These are phyloP conservation scores for Vaccinium macrocarpon DNA, from an alignment of 148 eudicot genomes.

Conservation along the genomic window DNA sequence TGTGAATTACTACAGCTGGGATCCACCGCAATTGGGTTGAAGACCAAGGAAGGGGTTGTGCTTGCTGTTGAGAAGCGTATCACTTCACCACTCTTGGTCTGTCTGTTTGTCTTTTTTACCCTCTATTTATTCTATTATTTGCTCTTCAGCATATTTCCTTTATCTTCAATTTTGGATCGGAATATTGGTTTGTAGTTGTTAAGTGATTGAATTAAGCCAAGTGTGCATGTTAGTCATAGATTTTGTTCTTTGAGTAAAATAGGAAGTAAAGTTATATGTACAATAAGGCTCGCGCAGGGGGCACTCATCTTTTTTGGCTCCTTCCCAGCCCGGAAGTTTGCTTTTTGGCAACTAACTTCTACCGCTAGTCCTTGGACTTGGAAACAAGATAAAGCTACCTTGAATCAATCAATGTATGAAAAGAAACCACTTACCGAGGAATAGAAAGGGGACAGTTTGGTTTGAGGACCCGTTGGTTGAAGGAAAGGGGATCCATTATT, in stretches of 20 bases:
- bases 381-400: not conserved
- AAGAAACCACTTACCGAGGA: too few species aligned
- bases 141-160: not conserved
- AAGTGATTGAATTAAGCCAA: not conserved
- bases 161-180: not conserved
- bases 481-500: too few species aligned
- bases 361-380: not conserved
- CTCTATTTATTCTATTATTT: not conserved
- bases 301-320: not conserved
- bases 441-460: too few species aligned
- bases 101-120: constrained; percentile 3
- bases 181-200: not conserved
- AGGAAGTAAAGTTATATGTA: not conserved
- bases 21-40: constrained; percentile 92
- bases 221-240: not conserved
- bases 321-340: not conserved
- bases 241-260: not conserved
- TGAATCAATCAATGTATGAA: too few species aligned
- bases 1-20: constrained; percentile 56
- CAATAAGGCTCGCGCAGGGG: too few species aligned
- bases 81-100: constrained; percentile 92
- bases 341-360: not conserved
- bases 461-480: too few species aligned
- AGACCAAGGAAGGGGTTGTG: constrained; percentile 94
- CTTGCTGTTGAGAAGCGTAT: constrained; percentile 96